Evolutionary conservation across 345 rosid genomes (phyloP), one percentile per base, ranked within the genome.

Genomic region (Erysimum cheiranthoides): DNA sequence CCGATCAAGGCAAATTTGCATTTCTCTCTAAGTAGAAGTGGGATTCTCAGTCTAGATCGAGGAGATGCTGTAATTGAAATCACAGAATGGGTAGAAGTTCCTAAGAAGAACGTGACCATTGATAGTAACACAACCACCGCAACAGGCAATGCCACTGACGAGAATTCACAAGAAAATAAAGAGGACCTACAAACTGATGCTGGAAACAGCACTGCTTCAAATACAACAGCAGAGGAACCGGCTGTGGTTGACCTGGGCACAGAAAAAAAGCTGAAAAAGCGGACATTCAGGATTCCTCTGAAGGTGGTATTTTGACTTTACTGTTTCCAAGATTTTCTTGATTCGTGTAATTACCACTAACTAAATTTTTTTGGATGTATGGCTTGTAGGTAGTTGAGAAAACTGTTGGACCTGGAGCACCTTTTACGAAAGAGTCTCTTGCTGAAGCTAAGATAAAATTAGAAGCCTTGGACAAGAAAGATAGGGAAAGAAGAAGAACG

Each of bases 1-100:
- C 98, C 99, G 49, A 84, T 93, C 85, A 93, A 96, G 79, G 84
- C 99, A 79, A 93, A 78, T 82, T 68, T 96, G 76, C 99, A 96
- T 80, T 96, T 90, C 79, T 91, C 94, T 79, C 94, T 96, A 60
- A 93, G 96, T 83, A 83, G 93, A 82, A 93, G 96, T 81, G 99
- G 98, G 57, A 72, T 96, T 81, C 84, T 96, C 66, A 86, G 87
- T 66, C 82, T 96, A 77, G 97, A 96, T 80, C 84, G 96, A 63
- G 98, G 92, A 80, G 98, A 96, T 66, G 99, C 96, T 77, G 91
- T 88, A 50, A 70, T 96, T 82, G 98, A 96, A 80, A 82, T 93
- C 82, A 85, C 95, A 28, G 99, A 96, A 73, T 96, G 99, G 99
- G 94, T 93, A 64, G 98, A 96, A 68, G 95, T 96, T 67, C 96